phyloP scores from a whole-genome alignment of 805 yeast species.

The Grigorovia humatica region DNA sequence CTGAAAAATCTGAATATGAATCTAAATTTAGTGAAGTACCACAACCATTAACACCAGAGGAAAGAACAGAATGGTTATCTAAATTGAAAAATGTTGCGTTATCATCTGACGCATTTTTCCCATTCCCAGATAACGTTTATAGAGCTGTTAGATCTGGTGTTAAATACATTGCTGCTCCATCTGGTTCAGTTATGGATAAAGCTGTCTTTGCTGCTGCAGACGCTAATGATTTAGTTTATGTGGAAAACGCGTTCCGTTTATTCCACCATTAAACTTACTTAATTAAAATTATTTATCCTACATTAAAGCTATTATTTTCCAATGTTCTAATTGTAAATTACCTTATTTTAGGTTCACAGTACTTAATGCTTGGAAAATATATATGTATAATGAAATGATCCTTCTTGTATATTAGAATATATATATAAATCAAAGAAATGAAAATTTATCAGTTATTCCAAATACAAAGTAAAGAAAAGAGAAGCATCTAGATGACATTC shows the following conservation, averaged over 20 bases:
- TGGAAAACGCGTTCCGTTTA: conserved; percentile 91
- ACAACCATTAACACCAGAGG: conserved; percentile 66
- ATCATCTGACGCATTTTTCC: conserved; percentile 98
- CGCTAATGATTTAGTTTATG: conserved; percentile 77
- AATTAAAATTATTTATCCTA: too few species aligned
- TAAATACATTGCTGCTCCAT: conserved; percentile 88
- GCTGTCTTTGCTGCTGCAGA: conserved; percentile 95
- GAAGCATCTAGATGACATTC: too few species aligned
- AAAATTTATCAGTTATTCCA: too few species aligned
- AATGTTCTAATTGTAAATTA: too few species aligned
- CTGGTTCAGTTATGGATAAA: conserved; percentile 95
- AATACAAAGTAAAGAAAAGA: too few species aligned
- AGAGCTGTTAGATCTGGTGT: conserved; percentile 96
- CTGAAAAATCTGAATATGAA: conserved; percentile 87
- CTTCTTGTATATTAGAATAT: too few species aligned
- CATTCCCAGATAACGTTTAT: conserved; percentile 97
- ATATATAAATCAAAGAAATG: too few species aligned
- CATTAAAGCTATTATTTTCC: too few species aligned
- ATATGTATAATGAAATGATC: too few species aligned
- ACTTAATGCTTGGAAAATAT: too few species aligned
- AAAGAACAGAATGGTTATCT: conserved; percentile 76
- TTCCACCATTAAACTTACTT: conserved; percentile 70
- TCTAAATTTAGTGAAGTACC: conserved; percentile 80
- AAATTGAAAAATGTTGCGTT: conserved; percentile 78
- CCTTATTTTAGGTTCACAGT: too few species aligned